A percentile compares a stretch with the other conserved stretches of the same genome.
phyloP scores from a whole-genome alignment of 768 basidiomycete genomes.

The Daedaleopsis nitida region DNA sequence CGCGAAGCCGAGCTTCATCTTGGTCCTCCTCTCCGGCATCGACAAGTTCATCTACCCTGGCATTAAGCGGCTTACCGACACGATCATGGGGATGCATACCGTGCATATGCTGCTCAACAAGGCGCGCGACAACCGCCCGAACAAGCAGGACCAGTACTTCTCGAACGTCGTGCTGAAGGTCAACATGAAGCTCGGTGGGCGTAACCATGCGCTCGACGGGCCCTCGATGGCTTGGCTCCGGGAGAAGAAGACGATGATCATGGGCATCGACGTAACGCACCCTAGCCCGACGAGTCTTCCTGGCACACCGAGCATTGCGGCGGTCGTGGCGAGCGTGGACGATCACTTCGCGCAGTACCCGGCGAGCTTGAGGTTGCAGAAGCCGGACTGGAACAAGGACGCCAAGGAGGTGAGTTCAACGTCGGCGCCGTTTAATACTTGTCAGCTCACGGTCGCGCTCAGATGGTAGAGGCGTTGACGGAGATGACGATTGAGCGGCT shows the following conservation, averaged over 20 bases:
- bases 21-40: slow-evolving; percentile 65
- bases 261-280: slow-evolving; percentile 86
- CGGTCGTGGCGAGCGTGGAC: slow-evolving; percentile 79
- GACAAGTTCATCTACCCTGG: slow-evolving; percentile 83
- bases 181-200: slow-evolving; percentile 81
- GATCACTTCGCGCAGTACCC: slow-evolving; percentile 75
- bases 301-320: slow-evolving; percentile 82
- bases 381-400: slow-evolving; percentile 43
- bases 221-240: slow-evolving; percentile 64
- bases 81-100: slow-evolving; percentile 73
- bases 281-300: slow-evolving; percentile 65
- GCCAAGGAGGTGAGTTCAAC: slow-evolving; percentile 36
- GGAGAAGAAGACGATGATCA: slow-evolving; percentile 73
- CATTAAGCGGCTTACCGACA: slow-evolving; percentile 76
- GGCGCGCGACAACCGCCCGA: slow-evolving; percentile 48
- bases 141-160: slow-evolving; percentile 76
- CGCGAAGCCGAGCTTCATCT: slow-evolving; percentile 59
- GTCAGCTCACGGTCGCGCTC: background rate
- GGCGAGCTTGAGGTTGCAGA: slow-evolving; percentile 69
- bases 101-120: slow-evolving; percentile 71
- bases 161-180: slow-evolving; percentile 82
- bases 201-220: slow-evolving; percentile 69
- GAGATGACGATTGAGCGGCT: slow-evolving; percentile 76
- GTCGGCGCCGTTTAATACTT: background rate
- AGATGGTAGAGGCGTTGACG: slow-evolving; percentile 73